Conservation (phyloP, 257 asterid species). For the Vinca minor region DNA sequence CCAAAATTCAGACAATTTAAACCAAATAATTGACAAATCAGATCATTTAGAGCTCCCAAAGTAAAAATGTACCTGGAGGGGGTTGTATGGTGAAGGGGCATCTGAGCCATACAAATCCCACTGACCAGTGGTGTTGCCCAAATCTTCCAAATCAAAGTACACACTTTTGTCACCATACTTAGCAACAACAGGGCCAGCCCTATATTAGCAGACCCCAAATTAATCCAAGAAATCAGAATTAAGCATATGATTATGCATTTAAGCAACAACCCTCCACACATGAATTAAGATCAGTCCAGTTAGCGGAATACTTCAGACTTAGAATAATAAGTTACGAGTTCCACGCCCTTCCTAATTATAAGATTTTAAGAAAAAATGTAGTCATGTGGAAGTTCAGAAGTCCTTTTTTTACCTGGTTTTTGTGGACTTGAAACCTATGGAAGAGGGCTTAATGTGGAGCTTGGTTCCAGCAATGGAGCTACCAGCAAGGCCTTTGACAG, state of each 20-base stretch:
- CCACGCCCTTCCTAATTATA: too few species aligned
- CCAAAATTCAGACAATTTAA: not conserved
- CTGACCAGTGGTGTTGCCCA: slow-evolving; percentile 86
- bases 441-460: slow-evolving; percentile 57
- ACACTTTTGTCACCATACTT: slow-evolving; percentile 92
- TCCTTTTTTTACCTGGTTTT: slow-evolving; percentile 36
- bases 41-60: too few species aligned
- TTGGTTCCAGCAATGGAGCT: slow-evolving; percentile 75
- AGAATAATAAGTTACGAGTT: too few species aligned
- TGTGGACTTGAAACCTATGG: slow-evolving; percentile 42
- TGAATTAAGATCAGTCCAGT: too few species aligned
- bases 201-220: slow-evolving; percentile 15
- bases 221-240: not conserved
- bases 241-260: too few species aligned
- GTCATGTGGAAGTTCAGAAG: not conserved
- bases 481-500: slow-evolving; percentile 79
- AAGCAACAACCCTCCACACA: too few species aligned
- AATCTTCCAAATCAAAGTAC: slow-evolving; percentile 90
- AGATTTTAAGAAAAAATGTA: too few species aligned
- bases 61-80: slow-evolving; percentile 92
- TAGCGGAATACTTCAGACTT: too few species aligned
- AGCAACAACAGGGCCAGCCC: slow-evolving; percentile 77
- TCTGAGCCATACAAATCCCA: slow-evolving; percentile 98
- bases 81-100: slow-evolving; percentile 86
- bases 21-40: too few species aligned